Evolutionary conservation across 1,284 basidiomycete genomes (phyloP).

Genomic region (Afroboletus lepidellus): DNA sequence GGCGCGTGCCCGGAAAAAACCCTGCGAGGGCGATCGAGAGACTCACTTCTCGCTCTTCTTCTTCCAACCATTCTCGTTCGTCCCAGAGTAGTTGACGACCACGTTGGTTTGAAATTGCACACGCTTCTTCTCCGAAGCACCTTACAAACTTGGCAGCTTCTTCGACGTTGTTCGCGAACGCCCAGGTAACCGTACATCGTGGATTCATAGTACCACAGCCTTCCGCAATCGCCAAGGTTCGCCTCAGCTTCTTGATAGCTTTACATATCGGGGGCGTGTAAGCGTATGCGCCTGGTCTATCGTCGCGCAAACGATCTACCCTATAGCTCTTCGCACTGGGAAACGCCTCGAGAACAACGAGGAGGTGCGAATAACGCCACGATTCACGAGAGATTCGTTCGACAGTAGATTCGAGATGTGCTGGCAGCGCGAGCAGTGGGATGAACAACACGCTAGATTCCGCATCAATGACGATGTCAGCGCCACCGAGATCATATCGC

Average conservation of each 20-base stretch:
- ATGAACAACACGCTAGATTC: conserved; percentile 55
- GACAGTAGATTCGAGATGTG: conserved; percentile 42
- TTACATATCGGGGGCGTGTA: conserved; percentile 67
- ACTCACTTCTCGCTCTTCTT: conserved; percentile 53
- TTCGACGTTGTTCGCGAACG: conserved; percentile 58
- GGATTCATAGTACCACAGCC: conserved; percentile 49
- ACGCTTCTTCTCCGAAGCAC: conserved; percentile 54
- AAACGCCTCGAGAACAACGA: conserved; percentile 67
- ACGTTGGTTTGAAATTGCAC: conserved; percentile 41
- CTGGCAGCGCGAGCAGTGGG: conserved; percentile 56
- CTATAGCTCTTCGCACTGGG: conserved; percentile 41
- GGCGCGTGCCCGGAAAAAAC: conserved; percentile 12
- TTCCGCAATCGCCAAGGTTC: conserved; percentile 59
- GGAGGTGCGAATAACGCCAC: conserved; percentile 54
- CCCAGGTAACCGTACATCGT: conserved; percentile 45
- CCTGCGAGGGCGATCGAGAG: conserved; percentile 10
- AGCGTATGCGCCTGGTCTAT: conserved; percentile 30
- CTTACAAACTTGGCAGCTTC: conserved; percentile 56
- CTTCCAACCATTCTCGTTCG: conserved; percentile 56
- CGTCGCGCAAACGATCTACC: conserved; percentile 15
- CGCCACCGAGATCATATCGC: conserved; percentile 52
- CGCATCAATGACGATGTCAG: conserved; percentile 59
- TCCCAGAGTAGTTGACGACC: conserved; percentile 50
- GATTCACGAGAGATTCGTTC: conserved; percentile 42
- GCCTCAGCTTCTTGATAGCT: conserved; percentile 59